Percentiles rank a stretch among this genome's conserved stretches.
These are phyloP conservation scores for Coccomyxa subellipsoidea DNA, from an alignment of 163 green algal genomes.

Conservation along the genomic window DNA sequence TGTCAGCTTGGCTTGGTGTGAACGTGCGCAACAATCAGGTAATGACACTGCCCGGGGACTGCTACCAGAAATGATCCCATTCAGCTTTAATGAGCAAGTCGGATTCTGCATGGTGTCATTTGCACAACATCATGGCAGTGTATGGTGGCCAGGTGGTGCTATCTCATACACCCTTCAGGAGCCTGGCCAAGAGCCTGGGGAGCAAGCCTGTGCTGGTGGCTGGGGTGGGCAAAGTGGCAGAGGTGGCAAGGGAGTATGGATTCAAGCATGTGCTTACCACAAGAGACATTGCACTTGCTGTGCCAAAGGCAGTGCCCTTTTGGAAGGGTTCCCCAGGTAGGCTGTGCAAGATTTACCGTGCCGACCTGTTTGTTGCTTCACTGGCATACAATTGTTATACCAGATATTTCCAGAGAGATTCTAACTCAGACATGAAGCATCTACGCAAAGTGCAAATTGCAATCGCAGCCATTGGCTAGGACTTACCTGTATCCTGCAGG, in stretches of 20 bases:
- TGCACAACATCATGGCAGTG: too few species aligned
- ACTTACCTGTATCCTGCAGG: too few species aligned
- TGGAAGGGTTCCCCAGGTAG: neutral
- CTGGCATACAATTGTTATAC: neutral
- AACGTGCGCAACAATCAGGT: slow-evolving; percentile 50
- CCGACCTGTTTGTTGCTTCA: too few species aligned
- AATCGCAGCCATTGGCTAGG: too few species aligned
- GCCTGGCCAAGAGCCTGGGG: slow-evolving; percentile 39
- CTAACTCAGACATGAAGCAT: neutral
- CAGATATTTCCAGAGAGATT: neutral
- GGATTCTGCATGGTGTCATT: too few species aligned
- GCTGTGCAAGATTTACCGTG: neutral
- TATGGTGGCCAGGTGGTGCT: slow-evolving; percentile 65
- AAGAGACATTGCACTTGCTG: slow-evolving; percentile 7
- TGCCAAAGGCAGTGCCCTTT: slow-evolving; percentile 12
- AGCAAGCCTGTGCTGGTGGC: slow-evolving; percentile 65
- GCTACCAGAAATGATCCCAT: too few species aligned
- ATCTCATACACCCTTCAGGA: slow-evolving; percentile 69
- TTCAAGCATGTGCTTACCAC: slow-evolving; percentile 28
- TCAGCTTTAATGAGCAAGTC: too few species aligned
- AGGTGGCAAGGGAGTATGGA: slow-evolving; percentile 40
- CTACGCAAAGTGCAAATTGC: neutral
- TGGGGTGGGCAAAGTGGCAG: slow-evolving; percentile 45
- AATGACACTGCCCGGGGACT: neutral
- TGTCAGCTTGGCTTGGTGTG: slow-evolving; percentile 60